Conservation (phyloP, 2,329 filamentous ascomycete genomes). For the Dactylella cylindrospora region DNA sequence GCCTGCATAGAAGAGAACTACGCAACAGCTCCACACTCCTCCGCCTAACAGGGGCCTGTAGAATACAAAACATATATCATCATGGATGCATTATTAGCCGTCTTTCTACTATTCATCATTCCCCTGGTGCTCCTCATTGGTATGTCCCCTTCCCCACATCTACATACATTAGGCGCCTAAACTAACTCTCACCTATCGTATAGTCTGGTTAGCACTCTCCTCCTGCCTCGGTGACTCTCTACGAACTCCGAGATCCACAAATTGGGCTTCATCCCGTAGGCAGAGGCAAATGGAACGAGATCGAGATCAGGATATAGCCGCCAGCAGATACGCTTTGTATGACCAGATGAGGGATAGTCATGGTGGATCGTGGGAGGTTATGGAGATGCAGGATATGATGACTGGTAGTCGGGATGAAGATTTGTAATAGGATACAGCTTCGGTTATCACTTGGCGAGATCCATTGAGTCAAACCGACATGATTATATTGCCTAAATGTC, state of each 20-base stretch:
- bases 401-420: constrained; percentile 44
- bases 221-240: constrained; percentile 51
- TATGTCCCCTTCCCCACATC: constrained; percentile 43
- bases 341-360: constrained; percentile 50
- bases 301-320: constrained; percentile 24
- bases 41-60: not conserved
- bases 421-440: constrained; percentile 24
- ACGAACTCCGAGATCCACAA: constrained; percentile 22
- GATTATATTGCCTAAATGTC: not conserved
- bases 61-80: too few species aligned
- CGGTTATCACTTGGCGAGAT: too few species aligned
- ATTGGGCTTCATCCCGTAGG: constrained; percentile 45
- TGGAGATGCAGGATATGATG: constrained; percentile 49
- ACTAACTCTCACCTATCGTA: not conserved
- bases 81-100: constrained; percentile 47
- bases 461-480: too few species aligned
- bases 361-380: constrained; percentile 49
- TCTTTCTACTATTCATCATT: constrained; percentile 45
- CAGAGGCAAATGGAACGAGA: constrained; percentile 34
- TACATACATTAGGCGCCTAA: not conserved
- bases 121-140: constrained; percentile 49
- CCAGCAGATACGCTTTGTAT: constrained; percentile 48
- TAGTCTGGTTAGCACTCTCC: constrained; percentile 51
- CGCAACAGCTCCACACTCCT: too few species aligned
- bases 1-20: too few species aligned